These are phyloP conservation scores for Mariannaea elegans DNA, from an alignment of 2,329 filamentous ascomycete genomes.

Conservation along the genomic window DNA sequence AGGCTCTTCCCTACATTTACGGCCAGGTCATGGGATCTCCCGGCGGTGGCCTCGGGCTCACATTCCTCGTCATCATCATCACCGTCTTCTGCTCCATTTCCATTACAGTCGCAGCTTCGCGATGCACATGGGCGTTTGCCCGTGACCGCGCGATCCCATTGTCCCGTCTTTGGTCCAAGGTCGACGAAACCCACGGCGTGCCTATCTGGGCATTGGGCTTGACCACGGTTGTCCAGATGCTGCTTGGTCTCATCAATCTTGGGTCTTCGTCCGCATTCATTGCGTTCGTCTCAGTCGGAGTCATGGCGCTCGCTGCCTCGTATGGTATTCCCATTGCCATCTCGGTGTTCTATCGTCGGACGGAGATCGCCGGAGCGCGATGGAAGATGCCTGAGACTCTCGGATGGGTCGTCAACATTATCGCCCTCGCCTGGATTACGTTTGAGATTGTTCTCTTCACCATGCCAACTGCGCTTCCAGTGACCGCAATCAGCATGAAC, in stretches of 20 bases:
- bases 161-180: slow-evolving; percentile 70
- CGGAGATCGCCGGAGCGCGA: slow-evolving; percentile 68
- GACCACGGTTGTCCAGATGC: slow-evolving; percentile 72
- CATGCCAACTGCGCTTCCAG: slow-evolving; percentile 72
- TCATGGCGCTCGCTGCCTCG: slow-evolving; percentile 78
- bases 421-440: slow-evolving; percentile 74
- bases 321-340: slow-evolving; percentile 81
- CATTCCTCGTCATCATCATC: slow-evolving; percentile 80
- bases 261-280: slow-evolving; percentile 80
- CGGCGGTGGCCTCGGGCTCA: slow-evolving; percentile 76
- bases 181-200: slow-evolving; percentile 72
- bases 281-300: slow-evolving; percentile 81
- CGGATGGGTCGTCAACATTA: slow-evolving; percentile 72
- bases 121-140: slow-evolving; percentile 80
- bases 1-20: slow-evolving; percentile 80
- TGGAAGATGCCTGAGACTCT: slow-evolving; percentile 72
- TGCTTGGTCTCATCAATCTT: slow-evolving; percentile 81
- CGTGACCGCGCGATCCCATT: slow-evolving; percentile 78
- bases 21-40: slow-evolving; percentile 78
- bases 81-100: slow-evolving; percentile 80
- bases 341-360: slow-evolving; percentile 70
- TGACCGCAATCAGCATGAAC: slow-evolving; percentile 68
- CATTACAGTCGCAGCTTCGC: slow-evolving; percentile 75
- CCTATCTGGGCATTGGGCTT: slow-evolving; percentile 75
- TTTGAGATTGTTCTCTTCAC: slow-evolving; percentile 79